Evolutionary conservation across 1,284 basidiomycete genomes (phyloP).

Genomic region (Cryptococcus floricola): DNA sequence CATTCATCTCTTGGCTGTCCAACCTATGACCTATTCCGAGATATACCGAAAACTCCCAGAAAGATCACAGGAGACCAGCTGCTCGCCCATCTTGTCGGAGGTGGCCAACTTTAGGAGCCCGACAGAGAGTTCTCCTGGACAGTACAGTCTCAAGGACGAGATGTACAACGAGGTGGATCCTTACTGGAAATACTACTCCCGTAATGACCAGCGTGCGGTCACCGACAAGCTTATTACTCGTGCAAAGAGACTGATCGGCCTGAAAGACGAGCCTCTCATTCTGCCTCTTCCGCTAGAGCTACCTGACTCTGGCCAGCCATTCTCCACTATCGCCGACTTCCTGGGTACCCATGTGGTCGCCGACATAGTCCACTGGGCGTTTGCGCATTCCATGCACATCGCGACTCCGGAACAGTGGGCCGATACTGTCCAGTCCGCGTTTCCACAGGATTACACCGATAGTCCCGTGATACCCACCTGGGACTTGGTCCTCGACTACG

Average conservation of each 20-base stretch:
- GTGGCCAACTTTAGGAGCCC: slow-evolving; percentile 82
- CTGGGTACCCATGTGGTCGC: slow-evolving; percentile 30
- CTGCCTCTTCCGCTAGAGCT: slow-evolving; percentile 67
- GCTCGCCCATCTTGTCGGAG: slow-evolving; percentile 73
- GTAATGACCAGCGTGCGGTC: slow-evolving; percentile 93
- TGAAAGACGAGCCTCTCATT: slow-evolving; percentile 61
- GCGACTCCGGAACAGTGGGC: slow-evolving; percentile 30
- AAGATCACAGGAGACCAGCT: slow-evolving; percentile 73
- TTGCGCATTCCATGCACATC: slow-evolving; percentile 37
- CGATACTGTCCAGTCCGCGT: slow-evolving; percentile 6
- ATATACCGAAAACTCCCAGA: slow-evolving; percentile 88
- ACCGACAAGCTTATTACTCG: slow-evolving; percentile 70
- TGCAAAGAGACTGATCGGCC: slow-evolving; percentile 57
- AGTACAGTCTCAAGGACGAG: slow-evolving; percentile 83
- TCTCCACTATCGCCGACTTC: slow-evolving; percentile 34
- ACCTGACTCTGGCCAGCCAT: slow-evolving; percentile 29
- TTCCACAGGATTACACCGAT: slow-evolving; percentile 10
- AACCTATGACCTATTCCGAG: slow-evolving; percentile 85
- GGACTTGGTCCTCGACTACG: slow-evolving; percentile 72
- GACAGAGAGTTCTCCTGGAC: slow-evolving; percentile 65
- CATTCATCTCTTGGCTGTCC: slow-evolving; percentile 84
- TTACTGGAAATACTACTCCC: slow-evolving; percentile 92
- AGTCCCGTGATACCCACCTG: slow-evolving; percentile 31
- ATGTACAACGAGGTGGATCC: slow-evolving; percentile 85
- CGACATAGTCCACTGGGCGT: slow-evolving; percentile 34